phyloP scores from a whole-genome alignment of 202 grass and related monocot genomes.

The Elaeis oleifera region DNA sequence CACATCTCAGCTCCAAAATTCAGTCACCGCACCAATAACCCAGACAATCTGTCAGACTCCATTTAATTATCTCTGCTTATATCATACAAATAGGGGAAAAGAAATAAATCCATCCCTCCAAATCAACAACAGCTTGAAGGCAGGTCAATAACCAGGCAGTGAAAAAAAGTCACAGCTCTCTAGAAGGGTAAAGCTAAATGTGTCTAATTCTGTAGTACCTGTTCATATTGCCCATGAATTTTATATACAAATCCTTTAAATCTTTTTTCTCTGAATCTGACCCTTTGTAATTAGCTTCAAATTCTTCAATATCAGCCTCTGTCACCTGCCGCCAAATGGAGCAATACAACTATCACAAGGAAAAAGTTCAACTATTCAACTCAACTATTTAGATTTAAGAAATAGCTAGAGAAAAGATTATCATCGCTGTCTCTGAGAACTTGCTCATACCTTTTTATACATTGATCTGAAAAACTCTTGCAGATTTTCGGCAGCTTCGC shows the following conservation, averaged over 20 bases:
- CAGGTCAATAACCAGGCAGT: too few species aligned
- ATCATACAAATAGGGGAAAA: too few species aligned
- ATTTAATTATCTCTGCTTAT: too few species aligned
- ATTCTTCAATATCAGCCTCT: slow-evolving; percentile 93
- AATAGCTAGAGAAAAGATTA: background rate
- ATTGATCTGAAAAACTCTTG: slow-evolving; percentile 80
- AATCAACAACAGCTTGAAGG: too few species aligned
- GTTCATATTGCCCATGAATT: slow-evolving; percentile 82
- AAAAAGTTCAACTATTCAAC: too few species aligned
- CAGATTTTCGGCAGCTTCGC: slow-evolving; percentile 69
- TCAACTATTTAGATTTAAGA: background rate
- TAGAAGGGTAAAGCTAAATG: too few species aligned
- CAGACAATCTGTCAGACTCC: too few species aligned
- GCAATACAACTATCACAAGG: background rate
- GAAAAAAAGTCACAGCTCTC: too few species aligned
- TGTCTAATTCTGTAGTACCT: slow-evolving; percentile 31
- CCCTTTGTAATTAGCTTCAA: slow-evolving; percentile 93
- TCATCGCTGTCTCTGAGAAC: background rate
- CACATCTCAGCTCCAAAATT: too few species aligned
- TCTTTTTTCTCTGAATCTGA: slow-evolving; percentile 92
- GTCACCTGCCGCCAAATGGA: slow-evolving; percentile 41
- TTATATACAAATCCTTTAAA: slow-evolving; percentile 69
- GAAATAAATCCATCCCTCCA: too few species aligned
- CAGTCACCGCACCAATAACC: too few species aligned
- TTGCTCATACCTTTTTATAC: slow-evolving; percentile 51